Evolutionary conservation across 2,329 filamentous ascomycete species (phyloP), one percentile per base, ranked within the genome.

Genomic region (Orbilia brochopaga): DNA sequence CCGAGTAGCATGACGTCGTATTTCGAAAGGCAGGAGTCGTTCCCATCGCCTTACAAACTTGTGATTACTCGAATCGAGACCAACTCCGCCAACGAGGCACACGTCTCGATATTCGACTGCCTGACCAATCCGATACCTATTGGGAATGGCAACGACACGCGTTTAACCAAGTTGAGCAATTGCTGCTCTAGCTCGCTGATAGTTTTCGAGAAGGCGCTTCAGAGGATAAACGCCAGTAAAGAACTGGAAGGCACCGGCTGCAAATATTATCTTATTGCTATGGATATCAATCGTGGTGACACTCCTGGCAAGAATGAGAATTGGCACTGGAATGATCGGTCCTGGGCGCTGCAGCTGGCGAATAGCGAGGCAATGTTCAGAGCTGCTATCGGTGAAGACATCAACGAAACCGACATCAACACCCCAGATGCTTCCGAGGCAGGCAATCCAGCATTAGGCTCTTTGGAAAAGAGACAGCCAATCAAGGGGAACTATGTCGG

Each of bases 1-100:
- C n/a, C n/a, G n/a, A n/a, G n/a, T n/a, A n/a, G n/a, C n/a, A 32
- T 32, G 27, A 32, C 27, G 27, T 32, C 27, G 3, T 32, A 32
- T 51, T 51, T 23, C 19, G 24, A 51, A 51, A 21, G 7, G 46
- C 46, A 23, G 24, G 24, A 50, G 24, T 11, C 19, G n/a, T 30
- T 52, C 21, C 52, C 52, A 37, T 17, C 52, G 11, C 50, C 24
- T 5, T 54, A 37, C 52, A 54, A 54, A 54, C 52, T 54, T 15
- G 27, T 54, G 10, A 21, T 54, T 6, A 54, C 5, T 7, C 32
- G 52, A 40, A 37, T 6, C 30, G 52, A 54, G 15, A 54, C 27
- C n/a, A 7, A 10, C 4, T 2, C 6, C 15, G 17, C 8, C 2
- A 21, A 37, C 17, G 30, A 54, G 17, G 52, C 52, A 7, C 15